Base-by-base conservation (phyloP, 2,329 filamentous ascomycete species). In the Camillea tinctor region DNA sequence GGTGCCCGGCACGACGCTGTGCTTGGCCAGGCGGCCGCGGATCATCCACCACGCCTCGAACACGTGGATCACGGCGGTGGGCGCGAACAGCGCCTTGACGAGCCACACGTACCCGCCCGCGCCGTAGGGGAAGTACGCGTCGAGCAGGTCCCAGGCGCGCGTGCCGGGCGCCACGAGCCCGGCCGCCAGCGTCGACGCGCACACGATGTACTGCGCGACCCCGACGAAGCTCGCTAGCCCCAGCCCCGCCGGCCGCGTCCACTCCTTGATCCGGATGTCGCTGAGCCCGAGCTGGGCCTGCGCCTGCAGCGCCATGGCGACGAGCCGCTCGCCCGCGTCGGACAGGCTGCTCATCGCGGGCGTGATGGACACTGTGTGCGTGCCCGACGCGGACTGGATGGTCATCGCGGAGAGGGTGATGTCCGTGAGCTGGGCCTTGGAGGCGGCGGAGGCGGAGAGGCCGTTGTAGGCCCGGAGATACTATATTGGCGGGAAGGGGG, bases 381-480 rank as follows among this genome's bases (percentile, higher is more conserved):
- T 73, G 24, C 74, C 74, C 8, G 81, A 77, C 21, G 78, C 77
- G 60, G 84, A 84, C 58, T 68, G 70, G 68, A 94, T 80, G 40
- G 80, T 84, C 76, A 97, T 83, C 64, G 81, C 74, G 40, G 80
- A 74, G 59, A 92, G 81, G 30, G 81, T 80, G 62, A 96, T 80
- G 72, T 93, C 88, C 57, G 81, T 78, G 65, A 97, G 79, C 48
- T 79, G 75, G 20, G 90, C 86, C 20, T 79, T 77, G 59, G 84
- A 77, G 54, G 88, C 83, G 54, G 82, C 77, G 61, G 77, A 74
- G 7, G 81, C 70, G 17, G 87, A 83, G 51, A 91, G 79, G 17
- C 80, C 74, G 72, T 79, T 81, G 78, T 87, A 92, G 74, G 92
- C 85, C 64, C 87, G 87, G n/a, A 96, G 84, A 76, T 93, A 30